A percentile compares a stretch with the other conserved stretches of the same genome.
Evolutionary conservation across 2,329 filamentous ascomycete genomes (phyloP).

Genomic region (Acarospora socialis): DNA sequence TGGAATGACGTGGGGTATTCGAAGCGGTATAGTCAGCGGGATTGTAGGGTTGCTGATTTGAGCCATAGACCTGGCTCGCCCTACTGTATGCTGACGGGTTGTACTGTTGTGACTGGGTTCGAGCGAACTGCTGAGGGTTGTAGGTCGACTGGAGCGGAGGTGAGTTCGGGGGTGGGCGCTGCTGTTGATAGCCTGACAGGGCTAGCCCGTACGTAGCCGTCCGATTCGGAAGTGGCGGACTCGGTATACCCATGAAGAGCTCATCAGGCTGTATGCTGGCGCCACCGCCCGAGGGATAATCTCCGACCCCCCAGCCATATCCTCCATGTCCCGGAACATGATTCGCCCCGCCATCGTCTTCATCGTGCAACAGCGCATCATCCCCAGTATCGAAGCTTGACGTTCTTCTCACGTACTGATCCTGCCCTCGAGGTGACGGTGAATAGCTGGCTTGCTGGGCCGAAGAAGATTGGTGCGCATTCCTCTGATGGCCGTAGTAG

Average conservation of each 20-base stretch:
- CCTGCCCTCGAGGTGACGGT: too few relatives aligned
- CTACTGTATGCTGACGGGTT: constrained; percentile 35
- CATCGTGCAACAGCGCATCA: constrained; percentile 42
- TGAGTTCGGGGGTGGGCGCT: constrained; percentile 29
- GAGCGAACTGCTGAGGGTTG: constrained; percentile 48
- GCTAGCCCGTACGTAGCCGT: constrained; percentile 27
- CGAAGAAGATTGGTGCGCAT: too few relatives aligned
- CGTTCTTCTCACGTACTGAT: constrained; percentile 21
- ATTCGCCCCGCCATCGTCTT: constrained; percentile 17
- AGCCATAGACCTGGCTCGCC: constrained; percentile 15
- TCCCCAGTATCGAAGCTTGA: constrained; percentile 67
- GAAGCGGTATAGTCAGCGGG: constrained; percentile 34
- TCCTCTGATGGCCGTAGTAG: too few relatives aligned
- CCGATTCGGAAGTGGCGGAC: constrained; percentile 25
- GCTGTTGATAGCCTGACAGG: constrained; percentile 36
- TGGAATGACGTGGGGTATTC: constrained; percentile 22
- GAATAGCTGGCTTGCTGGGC: too few relatives aligned
- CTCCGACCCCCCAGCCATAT: constrained; percentile 22
- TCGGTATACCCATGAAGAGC: constrained; percentile 27
- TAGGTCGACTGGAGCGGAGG: constrained; percentile 37
- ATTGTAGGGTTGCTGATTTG: constrained; percentile 32
- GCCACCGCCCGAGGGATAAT: constrained; percentile 23
- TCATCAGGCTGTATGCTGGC: constrained; percentile 24
- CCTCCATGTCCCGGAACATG: constrained; percentile 24
- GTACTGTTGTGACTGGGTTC: constrained; percentile 31